Base-by-base conservation (phyloP, 192 early-diverging fungal species). In the Backusella australiensis region DNA sequence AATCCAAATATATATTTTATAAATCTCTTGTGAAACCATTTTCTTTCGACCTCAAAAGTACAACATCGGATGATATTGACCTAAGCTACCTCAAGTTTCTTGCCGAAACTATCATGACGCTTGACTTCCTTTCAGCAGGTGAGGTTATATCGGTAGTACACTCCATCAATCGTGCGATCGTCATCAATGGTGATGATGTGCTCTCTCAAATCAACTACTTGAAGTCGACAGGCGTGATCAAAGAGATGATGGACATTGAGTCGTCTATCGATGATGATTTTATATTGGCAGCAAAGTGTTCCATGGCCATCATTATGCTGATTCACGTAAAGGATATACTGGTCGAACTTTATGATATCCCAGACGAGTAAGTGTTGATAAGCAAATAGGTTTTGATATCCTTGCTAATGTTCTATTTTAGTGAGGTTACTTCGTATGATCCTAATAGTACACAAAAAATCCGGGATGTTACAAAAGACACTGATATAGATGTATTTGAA, bases 111-210 rank as follows among this genome's bases (percentile, higher is more conserved):
- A 75, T 97, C 32, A 89, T 96, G 0, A 84, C 91, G 2, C 80
- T 98, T 11, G 89, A 95, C 69, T 96, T 90, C 78, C 92, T 91
- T 77, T 89, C 87, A 15, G 82, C 89, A 46, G 96, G 96, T 42
- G 97, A 98, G 83, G 88, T 96, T 17, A 76, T 96, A 26, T 85
- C 86, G 63, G 86, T 96, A 6, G 84, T 94, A 14, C 91, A 94
- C 81, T 87, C 90, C 67, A 86, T 92, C 59, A 89, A 92, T 80
- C 84, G 94, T 19, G 82, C 93, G 3, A 83, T 96, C 36, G 90
- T 94, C 1, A 89, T 93, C 21, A 82, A 88, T 3, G 95, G 91
- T 26, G 87, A 90, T 46, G 89, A 86, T 69, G 52, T 93, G 7
- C 77, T 86, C 5, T 88, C 88, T 42, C 75, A 82, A 67, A 73